These are phyloP conservation scores for Quercus glauca DNA, from an alignment of 306 rosid species.

Conservation along the genomic window DNA sequence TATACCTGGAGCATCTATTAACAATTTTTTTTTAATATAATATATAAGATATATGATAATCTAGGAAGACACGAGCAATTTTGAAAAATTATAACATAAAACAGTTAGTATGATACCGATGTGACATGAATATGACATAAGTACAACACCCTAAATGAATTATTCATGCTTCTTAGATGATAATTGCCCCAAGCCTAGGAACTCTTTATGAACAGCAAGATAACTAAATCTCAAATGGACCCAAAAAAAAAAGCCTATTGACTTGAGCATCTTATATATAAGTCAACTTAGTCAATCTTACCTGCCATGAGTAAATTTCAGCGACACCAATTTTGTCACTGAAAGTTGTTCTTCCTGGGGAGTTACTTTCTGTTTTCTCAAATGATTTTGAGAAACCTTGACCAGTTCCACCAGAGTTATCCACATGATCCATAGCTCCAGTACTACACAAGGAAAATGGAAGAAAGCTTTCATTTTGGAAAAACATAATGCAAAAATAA, in stretches of 20 bases:
- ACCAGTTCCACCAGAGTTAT: not conserved
- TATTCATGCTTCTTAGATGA: too few relatives aligned
- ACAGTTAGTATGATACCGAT: too few relatives aligned
- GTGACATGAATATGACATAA: too few relatives aligned
- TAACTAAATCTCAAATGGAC: too few relatives aligned
- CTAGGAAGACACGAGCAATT: too few relatives aligned
- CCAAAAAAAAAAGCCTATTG: not conserved
- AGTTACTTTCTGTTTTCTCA: not conserved
- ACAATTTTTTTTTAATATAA: too few relatives aligned
- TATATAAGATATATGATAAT: too few relatives aligned
- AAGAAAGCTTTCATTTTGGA: not conserved
- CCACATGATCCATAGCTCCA: not conserved
- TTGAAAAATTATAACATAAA: too few relatives aligned
- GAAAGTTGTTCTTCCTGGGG: not conserved
- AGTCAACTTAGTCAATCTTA: not conserved
- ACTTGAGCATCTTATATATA: not conserved
- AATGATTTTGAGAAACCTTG: not conserved
- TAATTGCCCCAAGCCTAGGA: too few relatives aligned
- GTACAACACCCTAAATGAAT: too few relatives aligned
- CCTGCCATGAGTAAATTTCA: constrained; percentile 9
- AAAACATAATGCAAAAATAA: not conserved
- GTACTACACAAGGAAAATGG: not conserved
- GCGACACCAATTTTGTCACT: constrained; percentile 11
- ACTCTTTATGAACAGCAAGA: too few relatives aligned
- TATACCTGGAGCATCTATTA: too few relatives aligned